Conservation (phyloP, 306 rosid genomes). For the Dicorynia guianensis region DNA sequence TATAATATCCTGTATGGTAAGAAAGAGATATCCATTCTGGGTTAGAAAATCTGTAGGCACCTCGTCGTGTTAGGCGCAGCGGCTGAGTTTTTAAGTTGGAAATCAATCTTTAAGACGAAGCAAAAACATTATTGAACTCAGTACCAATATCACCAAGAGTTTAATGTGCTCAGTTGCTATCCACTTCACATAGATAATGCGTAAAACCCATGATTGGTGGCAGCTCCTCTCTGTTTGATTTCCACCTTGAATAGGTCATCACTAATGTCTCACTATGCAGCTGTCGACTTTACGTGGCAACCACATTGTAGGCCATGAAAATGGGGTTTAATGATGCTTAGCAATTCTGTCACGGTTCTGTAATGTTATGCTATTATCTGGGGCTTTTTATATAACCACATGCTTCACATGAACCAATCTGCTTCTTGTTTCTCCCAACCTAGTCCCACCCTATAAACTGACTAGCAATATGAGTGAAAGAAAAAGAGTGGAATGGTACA, state of each 20-base stretch:
- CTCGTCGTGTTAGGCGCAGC: neutral
- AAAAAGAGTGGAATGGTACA: neutral
- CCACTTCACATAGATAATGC: neutral
- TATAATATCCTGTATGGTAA: too few relatives aligned
- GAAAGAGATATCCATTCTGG: too few relatives aligned
- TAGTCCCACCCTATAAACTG: neutral
- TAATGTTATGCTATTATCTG: neutral
- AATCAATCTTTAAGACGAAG: constrained; percentile 1
- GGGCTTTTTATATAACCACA: neutral
- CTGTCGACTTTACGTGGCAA: constrained; percentile 10
- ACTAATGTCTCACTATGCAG: neutral
- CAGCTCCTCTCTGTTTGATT: neutral
- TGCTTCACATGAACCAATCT: neutral
- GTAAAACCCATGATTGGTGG: neutral
- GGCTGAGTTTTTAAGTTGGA: neutral
- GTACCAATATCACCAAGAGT: too few relatives aligned
- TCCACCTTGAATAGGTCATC: neutral
- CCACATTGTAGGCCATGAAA: neutral
- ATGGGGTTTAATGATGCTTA: neutral
- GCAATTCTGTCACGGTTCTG: neutral
- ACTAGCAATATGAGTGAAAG: neutral
- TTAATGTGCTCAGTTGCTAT: neutral
- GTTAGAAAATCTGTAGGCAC: neutral
- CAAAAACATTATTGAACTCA: neutral
- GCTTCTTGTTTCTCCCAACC: neutral